phyloP scores from a whole-genome alignment of 176 grass and related monocot genomes.

The Neostapfia colusana region DNA sequence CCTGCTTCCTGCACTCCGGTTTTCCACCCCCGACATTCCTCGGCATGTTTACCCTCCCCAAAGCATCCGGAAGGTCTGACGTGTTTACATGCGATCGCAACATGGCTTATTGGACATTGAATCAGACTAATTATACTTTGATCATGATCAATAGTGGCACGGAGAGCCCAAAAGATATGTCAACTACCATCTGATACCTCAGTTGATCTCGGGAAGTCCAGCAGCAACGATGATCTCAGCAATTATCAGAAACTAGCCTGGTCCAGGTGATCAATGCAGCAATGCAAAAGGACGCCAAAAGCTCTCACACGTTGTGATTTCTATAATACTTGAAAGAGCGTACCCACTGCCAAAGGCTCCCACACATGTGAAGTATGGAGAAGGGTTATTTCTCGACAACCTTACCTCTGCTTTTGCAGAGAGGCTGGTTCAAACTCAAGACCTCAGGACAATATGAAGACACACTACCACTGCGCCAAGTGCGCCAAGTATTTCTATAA shows the following conservation, averaged over 20 bases:
- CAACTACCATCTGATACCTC: background rate
- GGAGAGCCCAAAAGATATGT: background rate
- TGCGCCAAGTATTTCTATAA: no score
- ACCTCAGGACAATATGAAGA: no score
- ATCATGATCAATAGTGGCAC: background rate
- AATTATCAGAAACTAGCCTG: background rate
- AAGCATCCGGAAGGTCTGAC: background rate
- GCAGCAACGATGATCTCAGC: background rate
- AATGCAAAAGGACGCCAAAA: no score
- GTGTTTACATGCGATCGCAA: background rate
- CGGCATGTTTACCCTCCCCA: background rate
- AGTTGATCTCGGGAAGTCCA: background rate
- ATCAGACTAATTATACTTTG: background rate
- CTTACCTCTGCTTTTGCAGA: no score
- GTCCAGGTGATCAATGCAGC: background rate
- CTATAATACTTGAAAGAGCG: no score
- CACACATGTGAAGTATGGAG: no score
- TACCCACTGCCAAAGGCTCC: no score
- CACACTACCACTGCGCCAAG: no score
- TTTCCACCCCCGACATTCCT: background rate
- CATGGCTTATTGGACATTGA: background rate
- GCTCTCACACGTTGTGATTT: no score
- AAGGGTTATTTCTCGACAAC: no score
- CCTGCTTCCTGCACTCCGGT: background rate
- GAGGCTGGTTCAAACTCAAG: no score